phyloP scores from a whole-genome alignment of 1,284 basidiomycete species.

The Ganoderma sp. region DNA sequence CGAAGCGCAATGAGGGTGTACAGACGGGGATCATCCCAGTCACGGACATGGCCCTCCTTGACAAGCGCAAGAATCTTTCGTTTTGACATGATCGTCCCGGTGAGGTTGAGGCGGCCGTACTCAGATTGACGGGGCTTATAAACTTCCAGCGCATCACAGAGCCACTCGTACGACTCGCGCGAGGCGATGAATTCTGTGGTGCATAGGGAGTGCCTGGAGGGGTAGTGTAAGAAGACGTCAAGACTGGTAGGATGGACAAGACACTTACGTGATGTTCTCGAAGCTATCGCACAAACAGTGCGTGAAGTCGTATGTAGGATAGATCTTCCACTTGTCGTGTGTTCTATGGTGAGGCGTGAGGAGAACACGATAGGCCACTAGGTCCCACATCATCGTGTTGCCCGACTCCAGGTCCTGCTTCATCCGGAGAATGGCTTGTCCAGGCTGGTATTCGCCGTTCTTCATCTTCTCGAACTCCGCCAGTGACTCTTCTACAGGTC shows the following conservation, averaged over 20 bases:
- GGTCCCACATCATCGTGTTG: conserved; percentile 99
- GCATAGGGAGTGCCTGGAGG: conserved; percentile 89
- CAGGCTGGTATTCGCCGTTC: conserved; percentile 87
- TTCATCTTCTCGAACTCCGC: conserved; percentile 94
- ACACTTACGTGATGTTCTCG: conserved; percentile 94
- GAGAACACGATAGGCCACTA: conserved; percentile 95
- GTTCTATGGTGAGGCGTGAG: conserved; percentile 94
- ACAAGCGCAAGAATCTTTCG: conserved; percentile 94
- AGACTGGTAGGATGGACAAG: conserved; percentile 2
- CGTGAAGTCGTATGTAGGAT: conserved; percentile 99
- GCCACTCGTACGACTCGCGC: conserved; percentile 98
- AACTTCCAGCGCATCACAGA: conserved; percentile 94
- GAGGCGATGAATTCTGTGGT: conserved; percentile 98
- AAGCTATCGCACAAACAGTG: conserved; percentile 99
- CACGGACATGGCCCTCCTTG: conserved; percentile 81
- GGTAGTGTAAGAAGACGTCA: conserved; percentile 13
- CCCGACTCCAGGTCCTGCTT: conserved; percentile 94
- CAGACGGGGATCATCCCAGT: conserved; percentile 99
- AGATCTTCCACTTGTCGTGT: conserved; percentile 90
- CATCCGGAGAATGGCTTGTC: conserved; percentile 94
- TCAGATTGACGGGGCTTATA: conserved; percentile 99
- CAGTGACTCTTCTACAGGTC: conserved; percentile 87
- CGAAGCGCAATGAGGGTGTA: conserved; percentile 97
- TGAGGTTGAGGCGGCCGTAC: conserved; percentile 92
- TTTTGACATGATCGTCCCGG: conserved; percentile 97